A percentile compares a stretch with the other conserved stretches of the same genome.
Conservation (phyloP, 257 asterid species). For the Solanum dulcamara region DNA sequence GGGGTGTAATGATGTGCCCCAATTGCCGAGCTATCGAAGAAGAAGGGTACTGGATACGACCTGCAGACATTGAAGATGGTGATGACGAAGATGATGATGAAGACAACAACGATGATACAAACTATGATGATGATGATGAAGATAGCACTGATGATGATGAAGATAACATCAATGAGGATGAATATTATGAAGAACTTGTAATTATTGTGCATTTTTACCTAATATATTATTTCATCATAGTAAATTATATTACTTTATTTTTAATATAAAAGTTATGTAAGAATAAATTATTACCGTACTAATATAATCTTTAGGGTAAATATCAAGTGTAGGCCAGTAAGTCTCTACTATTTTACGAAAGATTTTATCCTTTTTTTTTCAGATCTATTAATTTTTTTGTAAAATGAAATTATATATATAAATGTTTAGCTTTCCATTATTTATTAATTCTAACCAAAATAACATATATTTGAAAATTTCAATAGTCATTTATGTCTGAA, state of each 20-base stretch:
- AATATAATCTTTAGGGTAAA: background rate
- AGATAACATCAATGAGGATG: too few relatives aligned
- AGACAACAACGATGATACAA: too few relatives aligned
- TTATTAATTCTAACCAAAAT: background rate
- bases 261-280: too few relatives aligned
- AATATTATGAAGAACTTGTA: too few relatives aligned
- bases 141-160: too few relatives aligned
- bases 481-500: background rate
- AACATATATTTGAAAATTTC: background rate
- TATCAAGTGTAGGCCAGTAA: background rate
- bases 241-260: too few relatives aligned
- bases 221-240: too few relatives aligned
- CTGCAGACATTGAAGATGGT: background rate
- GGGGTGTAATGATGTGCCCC: background rate
- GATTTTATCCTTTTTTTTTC: background rate
- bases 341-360: background rate
- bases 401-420: background rate
- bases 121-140: too few relatives aligned
- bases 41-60: too few relatives aligned
- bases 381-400: background rate
- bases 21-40: background rate
- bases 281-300: too few relatives aligned
- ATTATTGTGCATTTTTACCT: background rate
- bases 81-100: too few relatives aligned
- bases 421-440: background rate